These are phyloP conservation scores for Aspergillus carlsbadensis DNA, from an alignment of 495 filamentous ascomycete species.

Conservation along the genomic window DNA sequence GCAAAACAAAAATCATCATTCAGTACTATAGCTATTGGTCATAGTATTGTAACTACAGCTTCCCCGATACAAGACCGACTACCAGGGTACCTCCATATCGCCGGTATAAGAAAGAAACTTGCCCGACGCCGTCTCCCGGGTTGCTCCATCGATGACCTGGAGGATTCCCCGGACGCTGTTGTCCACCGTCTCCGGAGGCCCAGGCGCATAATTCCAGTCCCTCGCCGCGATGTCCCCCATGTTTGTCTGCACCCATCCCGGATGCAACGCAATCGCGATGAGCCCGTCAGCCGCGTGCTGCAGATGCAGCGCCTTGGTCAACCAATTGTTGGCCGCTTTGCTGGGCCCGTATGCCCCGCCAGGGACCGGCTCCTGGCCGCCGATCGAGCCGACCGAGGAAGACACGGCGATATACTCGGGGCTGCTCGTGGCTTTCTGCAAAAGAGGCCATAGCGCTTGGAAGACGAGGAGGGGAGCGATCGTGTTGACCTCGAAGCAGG, in stretches of 20 bases:
- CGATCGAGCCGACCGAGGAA: slow-evolving; percentile 25
- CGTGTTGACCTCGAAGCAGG: slow-evolving; percentile 39
- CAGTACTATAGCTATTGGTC: too few species aligned
- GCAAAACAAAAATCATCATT: too few species aligned
- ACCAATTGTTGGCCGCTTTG: slow-evolving; percentile 38
- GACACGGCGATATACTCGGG: slow-evolving; percentile 35
- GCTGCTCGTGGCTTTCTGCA: slow-evolving; percentile 25
- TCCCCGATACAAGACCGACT: neutral
- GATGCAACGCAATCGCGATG: slow-evolving; percentile 27
- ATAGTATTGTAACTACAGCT: too few species aligned
- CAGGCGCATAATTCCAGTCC: slow-evolving; percentile 11
- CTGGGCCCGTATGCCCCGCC: slow-evolving; percentile 36
- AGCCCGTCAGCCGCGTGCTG: slow-evolving; percentile 32
- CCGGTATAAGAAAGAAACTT: slow-evolving; percentile 27
- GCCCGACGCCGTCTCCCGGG: slow-evolving; percentile 37
- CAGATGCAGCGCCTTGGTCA: slow-evolving; percentile 27
- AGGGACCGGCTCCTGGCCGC: slow-evolving; percentile 24
- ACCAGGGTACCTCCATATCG: slow-evolving; percentile 12
- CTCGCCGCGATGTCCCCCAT: slow-evolving; percentile 39
- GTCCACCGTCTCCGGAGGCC: slow-evolving; percentile 33
- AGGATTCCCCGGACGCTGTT: slow-evolving; percentile 30
- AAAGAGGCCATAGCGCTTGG: slow-evolving; percentile 36
- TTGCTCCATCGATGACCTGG: slow-evolving; percentile 32
- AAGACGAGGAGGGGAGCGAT: slow-evolving; percentile 36
- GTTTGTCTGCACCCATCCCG: slow-evolving; percentile 42